Evolutionary conservation across 2,329 filamentous ascomycete species (phyloP).

Genomic region (Tolypocladium sp.): DNA sequence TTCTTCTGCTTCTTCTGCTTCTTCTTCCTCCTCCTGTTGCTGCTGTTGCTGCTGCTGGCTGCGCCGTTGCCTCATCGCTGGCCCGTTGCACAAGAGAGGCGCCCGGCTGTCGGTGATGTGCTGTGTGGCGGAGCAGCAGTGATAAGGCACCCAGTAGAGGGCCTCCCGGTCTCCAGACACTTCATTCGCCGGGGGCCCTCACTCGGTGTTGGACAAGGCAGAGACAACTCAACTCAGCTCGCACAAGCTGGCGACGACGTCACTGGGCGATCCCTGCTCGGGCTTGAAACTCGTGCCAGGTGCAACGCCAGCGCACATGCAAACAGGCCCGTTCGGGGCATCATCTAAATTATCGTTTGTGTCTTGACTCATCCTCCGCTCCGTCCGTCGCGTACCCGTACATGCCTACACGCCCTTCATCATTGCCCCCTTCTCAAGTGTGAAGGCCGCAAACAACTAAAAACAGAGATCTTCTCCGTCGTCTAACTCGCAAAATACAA

Average conservation of each 20-base stretch:
- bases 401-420: not conserved
- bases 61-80: not conserved
- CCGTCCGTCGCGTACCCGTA: slow-evolving; percentile 2
- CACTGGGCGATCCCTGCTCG: not conserved
- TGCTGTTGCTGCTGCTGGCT: no score
- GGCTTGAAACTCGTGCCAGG: not conserved
- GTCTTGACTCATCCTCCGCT: not conserved
- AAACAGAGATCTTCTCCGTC: slow-evolving; percentile 7
- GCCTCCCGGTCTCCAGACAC: not conserved
- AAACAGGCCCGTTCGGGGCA: not conserved
- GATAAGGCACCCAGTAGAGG: not conserved
- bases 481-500: slow-evolving; percentile 26
- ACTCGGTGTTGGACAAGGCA: not conserved
- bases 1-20: no score
- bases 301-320: not conserved
- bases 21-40: no score
- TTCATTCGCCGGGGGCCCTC: not conserved
- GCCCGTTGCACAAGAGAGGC: not conserved
- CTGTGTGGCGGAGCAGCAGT: not conserved
- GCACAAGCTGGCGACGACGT: not conserved
- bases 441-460: not conserved
- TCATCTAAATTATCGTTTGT: slow-evolving; percentile 1
- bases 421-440: slow-evolving; percentile 1
- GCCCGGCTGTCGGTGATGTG: not conserved
- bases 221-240: not conserved